Evolutionary conservation across 192 early-diverging fungal genomes (phyloP).

Genomic region (Backusella tarrabulga): DNA sequence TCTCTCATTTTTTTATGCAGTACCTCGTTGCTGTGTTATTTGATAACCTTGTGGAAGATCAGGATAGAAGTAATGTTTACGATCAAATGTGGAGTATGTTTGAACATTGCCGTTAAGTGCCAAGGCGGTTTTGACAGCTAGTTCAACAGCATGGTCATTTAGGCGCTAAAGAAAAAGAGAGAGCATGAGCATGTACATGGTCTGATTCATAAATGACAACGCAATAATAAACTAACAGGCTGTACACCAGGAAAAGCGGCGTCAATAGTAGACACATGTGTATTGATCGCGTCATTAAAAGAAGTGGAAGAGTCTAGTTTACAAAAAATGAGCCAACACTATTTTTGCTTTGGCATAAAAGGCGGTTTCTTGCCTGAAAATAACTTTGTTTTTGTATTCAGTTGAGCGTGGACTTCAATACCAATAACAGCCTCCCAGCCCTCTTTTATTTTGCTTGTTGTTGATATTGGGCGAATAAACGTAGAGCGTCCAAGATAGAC

Average conservation of each 20-base stretch:
- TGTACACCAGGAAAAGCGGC: constrained; percentile 85
- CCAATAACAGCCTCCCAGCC: constrained; percentile 78
- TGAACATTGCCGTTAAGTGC: constrained; percentile 68
- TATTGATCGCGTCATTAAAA: constrained; percentile 68
- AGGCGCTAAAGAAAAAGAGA: constrained; percentile 44
- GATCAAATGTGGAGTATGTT: constrained; percentile 72
- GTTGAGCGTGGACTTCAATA: constrained; percentile 88
- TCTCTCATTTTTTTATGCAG: background rate
- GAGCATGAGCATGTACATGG: background rate
- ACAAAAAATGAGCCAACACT: background rate
- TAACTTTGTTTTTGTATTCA: constrained; percentile 73
- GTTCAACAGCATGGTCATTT: constrained; percentile 70
- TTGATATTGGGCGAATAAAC: background rate
- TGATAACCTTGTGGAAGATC: constrained; percentile 94
- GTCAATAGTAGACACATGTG: constrained; percentile 72
- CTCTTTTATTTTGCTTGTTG: constrained; percentile 11
- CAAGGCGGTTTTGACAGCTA: constrained; percentile 72
- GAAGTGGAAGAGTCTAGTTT: constrained; percentile 39
- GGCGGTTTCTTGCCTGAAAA: constrained; percentile 63
- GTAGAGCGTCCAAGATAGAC: background rate
- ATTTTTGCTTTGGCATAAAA: background rate
- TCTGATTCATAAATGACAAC: background rate
- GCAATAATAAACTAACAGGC: constrained; percentile 52
- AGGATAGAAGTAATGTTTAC: constrained; percentile 96
- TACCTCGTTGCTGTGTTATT: constrained; percentile 85